These are phyloP conservation scores for Cubamyces sp. DNA, from an alignment of 768 basidiomycete genomes.

Conservation along the genomic window DNA sequence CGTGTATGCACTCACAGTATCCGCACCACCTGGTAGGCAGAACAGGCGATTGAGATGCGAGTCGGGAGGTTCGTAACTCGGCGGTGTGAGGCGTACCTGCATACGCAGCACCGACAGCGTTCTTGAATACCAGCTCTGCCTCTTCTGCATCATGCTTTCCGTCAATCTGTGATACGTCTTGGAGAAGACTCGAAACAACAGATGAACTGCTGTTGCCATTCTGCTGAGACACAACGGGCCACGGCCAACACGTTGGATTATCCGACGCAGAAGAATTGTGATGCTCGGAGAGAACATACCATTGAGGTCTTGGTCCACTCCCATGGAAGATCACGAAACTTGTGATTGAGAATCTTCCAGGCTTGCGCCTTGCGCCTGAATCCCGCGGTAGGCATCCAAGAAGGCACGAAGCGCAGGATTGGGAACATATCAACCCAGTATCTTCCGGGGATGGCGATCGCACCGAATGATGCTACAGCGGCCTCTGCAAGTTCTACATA, in stretches of 20 bases:
- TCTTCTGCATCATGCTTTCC: not conserved
- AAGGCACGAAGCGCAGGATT: conserved; percentile 13
- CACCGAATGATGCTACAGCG: conserved; percentile 37
- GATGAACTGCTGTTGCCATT: not conserved
- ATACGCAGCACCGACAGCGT: conserved; percentile 12
- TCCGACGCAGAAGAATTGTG: not conserved
- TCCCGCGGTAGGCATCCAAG: not conserved
- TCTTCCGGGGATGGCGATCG: conserved; percentile 42
- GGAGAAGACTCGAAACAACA: not conserved
- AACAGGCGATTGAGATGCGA: not conserved
- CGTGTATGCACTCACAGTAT: not conserved
- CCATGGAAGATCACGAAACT: conserved; percentile 11
- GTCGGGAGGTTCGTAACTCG: not conserved
- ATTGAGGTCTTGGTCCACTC: not conserved
- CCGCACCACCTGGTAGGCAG: not conserved
- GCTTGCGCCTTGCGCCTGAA: conserved; percentile 1
- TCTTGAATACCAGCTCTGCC: not conserved
- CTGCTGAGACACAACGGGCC: not conserved
- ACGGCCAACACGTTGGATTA: no score
- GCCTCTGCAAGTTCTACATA: conserved; percentile 45
- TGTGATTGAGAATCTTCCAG: not conserved
- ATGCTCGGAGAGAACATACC: not conserved
- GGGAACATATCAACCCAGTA: conserved; percentile 48
- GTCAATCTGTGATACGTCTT: not conserved
- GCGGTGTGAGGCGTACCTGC: not conserved